Evolutionary conservation across 73 alveolate genomes (phyloP).

Genomic region (Breviolum minutum): DNA sequence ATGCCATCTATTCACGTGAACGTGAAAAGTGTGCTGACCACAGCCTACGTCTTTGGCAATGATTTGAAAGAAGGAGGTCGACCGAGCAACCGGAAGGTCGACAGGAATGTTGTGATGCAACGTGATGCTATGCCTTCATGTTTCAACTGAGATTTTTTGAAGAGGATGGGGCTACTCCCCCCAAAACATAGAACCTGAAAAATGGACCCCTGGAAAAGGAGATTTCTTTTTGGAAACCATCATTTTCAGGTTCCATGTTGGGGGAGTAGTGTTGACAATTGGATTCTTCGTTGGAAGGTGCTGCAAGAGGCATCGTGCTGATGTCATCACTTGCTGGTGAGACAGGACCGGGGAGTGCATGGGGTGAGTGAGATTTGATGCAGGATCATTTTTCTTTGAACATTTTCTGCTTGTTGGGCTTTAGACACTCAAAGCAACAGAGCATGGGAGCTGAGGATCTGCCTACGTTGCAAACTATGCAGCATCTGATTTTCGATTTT

Average conservation of each 20-base stretch:
- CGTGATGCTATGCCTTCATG: no score
- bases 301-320: conserved; percentile 49
- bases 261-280: background rate
- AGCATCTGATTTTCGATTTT: no score
- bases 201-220: no score
- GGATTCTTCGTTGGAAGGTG: background rate
- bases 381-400: background rate
- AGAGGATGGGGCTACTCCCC: no score
- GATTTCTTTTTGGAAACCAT: no score
- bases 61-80: conserved; percentile 2
- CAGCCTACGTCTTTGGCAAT: conserved; percentile 33
- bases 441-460: background rate
- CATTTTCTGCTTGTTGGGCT: background rate
- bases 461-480: conserved; percentile 49
- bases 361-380: background rate
- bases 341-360: background rate
- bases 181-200: no score
- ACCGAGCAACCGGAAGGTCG: background rate
- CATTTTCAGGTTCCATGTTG: no score
- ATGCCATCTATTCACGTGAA: conserved; percentile 14
- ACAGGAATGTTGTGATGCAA: background rate
- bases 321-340: conserved; percentile 62
- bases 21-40: background rate
- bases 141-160: no score
- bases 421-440: background rate